Conservation (phyloP, 2,329 filamentous ascomycete genomes). For the Penicillium crustosum region DNA sequence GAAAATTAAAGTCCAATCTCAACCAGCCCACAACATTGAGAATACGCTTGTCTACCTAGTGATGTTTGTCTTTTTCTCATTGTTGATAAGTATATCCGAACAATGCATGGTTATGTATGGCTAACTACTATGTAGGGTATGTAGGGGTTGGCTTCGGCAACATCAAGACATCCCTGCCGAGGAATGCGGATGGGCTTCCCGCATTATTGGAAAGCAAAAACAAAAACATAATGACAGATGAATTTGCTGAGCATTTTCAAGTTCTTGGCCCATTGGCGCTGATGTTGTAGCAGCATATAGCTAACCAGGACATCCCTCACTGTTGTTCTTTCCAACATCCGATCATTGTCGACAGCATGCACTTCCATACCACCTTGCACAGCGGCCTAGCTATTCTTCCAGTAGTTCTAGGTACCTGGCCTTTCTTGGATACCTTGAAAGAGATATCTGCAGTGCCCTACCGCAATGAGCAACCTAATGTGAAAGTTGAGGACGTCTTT, state of each 20-base stretch:
- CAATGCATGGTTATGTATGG: background rate
- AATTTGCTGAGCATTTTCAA: background rate
- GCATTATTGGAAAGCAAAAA: background rate
- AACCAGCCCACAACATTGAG: background rate
- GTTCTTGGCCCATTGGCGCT: background rate
- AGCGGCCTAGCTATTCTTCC: constrained; percentile 13
- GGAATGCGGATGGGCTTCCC: background rate
- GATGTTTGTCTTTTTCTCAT: background rate
- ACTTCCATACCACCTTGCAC: constrained; percentile 3
- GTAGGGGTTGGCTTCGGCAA: background rate
- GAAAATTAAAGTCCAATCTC: no score
- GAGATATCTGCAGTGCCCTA: background rate
- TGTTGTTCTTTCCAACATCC: background rate
- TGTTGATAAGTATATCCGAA: background rate
- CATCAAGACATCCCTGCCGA: background rate
- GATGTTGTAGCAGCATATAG: background rate
- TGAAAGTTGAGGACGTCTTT: constrained; percentile 21
- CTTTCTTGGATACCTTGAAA: background rate
- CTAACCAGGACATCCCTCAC: background rate
- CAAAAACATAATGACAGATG: background rate
- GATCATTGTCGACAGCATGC: constrained; percentile 9
- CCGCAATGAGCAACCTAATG: constrained; percentile 16
- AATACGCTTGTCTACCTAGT: no score
- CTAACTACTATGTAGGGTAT: background rate
- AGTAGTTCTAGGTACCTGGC: constrained; percentile 11